phyloP scores from a whole-genome alignment of 345 rosid species.

The Brassica incana region DNA sequence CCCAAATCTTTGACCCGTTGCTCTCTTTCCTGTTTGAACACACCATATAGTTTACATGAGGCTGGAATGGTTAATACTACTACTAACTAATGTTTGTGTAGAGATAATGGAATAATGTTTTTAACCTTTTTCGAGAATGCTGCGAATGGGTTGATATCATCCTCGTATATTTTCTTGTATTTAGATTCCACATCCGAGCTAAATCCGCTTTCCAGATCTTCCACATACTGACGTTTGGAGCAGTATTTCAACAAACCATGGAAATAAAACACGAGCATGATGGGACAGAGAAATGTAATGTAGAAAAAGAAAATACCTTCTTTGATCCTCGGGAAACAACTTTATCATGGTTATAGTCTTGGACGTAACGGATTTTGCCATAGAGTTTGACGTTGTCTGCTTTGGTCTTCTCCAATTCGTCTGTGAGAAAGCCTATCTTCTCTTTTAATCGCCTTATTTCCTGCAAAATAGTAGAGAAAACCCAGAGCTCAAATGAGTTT shows the following conservation, averaged over 20 bases:
- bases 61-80: not conserved
- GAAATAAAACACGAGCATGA: not conserved
- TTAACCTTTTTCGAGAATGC: conserved; percentile 93
- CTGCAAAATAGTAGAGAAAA: conserved; percentile 34
- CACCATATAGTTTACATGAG: not conserved
- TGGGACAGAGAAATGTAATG: not conserved
- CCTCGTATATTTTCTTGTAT: conserved; percentile 97
- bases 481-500: not conserved
- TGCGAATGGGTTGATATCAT: conserved; percentile 97
- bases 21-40: conserved; percentile 72
- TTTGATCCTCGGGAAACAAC: conserved; percentile 90
- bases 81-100: not conserved
- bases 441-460: conserved; percentile 92
- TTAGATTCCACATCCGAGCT: conserved; percentile 91
- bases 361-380: conserved; percentile 96
- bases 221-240: conserved; percentile 53
- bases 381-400: conserved; percentile 96
- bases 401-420: conserved; percentile 84
- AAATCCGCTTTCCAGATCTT: conserved; percentile 94
- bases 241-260: conserved; percentile 14
- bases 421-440: conserved; percentile 66
- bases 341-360: conserved; percentile 91
- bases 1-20: conserved; percentile 96
- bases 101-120: not conserved
- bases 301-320: conserved; percentile 50